These are phyloP conservation scores for Starmerella gropengiesseri DNA, from an alignment of 805 yeast species.

Conservation along the genomic window DNA sequence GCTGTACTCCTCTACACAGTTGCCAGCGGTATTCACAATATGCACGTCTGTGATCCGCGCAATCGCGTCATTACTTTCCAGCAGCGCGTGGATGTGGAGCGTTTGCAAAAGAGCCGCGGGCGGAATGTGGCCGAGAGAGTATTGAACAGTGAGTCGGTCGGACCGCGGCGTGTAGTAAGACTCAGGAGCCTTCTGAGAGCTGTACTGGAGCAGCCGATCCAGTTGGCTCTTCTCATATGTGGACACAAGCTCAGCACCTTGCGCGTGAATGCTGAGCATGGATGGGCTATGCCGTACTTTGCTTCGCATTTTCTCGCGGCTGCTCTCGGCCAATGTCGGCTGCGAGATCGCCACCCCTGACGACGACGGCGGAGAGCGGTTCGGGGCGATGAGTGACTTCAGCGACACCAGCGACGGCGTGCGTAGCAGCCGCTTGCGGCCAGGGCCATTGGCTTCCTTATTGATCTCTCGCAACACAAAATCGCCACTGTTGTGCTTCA, in stretches of 20 bases:
- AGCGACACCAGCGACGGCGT: slow-evolving; percentile 14
- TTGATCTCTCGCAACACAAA: not conserved
- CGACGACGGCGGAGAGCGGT: slow-evolving; percentile 1
- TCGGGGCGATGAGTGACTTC: slow-evolving; percentile 1
- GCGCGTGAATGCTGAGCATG: slow-evolving; percentile 33
- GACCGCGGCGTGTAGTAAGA: slow-evolving; percentile 10
- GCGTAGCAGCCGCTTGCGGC: slow-evolving; percentile 1
- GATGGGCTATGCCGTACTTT: slow-evolving; percentile 45
- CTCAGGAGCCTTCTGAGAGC: not conserved
- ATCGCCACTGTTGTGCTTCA: too few species aligned
- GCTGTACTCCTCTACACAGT: slow-evolving; percentile 29
- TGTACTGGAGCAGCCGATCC: slow-evolving; percentile 28
- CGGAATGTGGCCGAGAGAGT: slow-evolving; percentile 35
- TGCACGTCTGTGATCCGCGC: slow-evolving; percentile 29
- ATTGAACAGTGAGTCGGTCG: slow-evolving; percentile 40
- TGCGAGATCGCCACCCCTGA: slow-evolving; percentile 35
- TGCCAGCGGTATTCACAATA: slow-evolving; percentile 34
- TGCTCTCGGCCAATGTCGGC: slow-evolving; percentile 47
- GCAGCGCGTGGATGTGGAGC: slow-evolving; percentile 32
- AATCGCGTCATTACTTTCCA: slow-evolving; percentile 38
- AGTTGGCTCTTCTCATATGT: slow-evolving; percentile 24
- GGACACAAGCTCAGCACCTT: slow-evolving; percentile 23
- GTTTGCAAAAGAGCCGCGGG: slow-evolving; percentile 41
- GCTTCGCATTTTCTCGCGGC: slow-evolving; percentile 44
- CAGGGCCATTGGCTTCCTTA: not conserved